A percentile compares a stretch with the other conserved stretches of the same genome.
Conservation (phyloP, 331 rosid genomes). For the Cydonia oblonga region DNA sequence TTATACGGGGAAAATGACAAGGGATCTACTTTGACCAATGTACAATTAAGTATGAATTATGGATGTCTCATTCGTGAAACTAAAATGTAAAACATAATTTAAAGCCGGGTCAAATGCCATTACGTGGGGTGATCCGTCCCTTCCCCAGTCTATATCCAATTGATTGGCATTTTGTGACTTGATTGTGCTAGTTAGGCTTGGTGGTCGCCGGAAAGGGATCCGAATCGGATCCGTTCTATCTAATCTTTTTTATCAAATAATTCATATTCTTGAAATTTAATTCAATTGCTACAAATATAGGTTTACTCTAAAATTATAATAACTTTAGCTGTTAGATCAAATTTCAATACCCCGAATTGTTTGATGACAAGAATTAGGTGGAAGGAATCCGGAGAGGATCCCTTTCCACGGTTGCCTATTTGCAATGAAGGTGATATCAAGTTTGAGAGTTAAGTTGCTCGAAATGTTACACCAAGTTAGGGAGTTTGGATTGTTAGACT, state of each 20-base stretch:
- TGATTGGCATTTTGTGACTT: background rate
- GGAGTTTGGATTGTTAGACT: too few species aligned
- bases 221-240: accelerated
- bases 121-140: too few species aligned
- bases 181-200: background rate
- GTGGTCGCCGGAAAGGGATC: too few species aligned
- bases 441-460: too few species aligned
- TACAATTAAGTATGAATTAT: background rate
- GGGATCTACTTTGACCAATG: background rate
- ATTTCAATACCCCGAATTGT: accelerated
- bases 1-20: background rate
- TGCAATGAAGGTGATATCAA: too few species aligned
- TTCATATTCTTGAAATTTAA: accelerated
- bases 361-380: too few species aligned
- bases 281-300: accelerated
- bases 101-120: background rate
- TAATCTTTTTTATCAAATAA: accelerated
- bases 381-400: too few species aligned
- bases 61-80: background rate
- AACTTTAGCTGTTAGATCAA: too few species aligned
- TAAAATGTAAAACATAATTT: background rate
- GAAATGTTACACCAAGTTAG: too few species aligned
- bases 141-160: too few species aligned
- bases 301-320: too few species aligned
- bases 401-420: too few species aligned